These are phyloP conservation scores for Bidens hawaiensis DNA, from an alignment of 140 eudicot species.

Conservation along the genomic window DNA sequence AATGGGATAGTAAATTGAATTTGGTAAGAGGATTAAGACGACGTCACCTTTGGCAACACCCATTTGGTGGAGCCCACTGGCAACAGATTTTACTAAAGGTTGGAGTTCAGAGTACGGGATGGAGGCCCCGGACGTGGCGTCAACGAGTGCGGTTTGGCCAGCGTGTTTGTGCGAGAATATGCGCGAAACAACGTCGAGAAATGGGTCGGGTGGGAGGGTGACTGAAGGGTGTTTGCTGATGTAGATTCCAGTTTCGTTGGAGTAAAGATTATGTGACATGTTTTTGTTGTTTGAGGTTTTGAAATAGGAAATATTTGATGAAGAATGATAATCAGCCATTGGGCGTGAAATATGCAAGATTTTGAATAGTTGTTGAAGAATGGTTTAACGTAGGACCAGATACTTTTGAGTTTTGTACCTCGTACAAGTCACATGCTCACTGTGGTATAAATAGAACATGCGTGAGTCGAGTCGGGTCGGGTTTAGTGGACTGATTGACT, in stretches of 20 bases:
- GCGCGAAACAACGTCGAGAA: constrained; percentile 60
- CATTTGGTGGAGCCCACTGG: constrained; percentile 55
- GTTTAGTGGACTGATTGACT: too few relatives aligned
- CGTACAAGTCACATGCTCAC: too few relatives aligned
- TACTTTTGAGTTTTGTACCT: too few relatives aligned
- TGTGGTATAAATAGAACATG: too few relatives aligned
- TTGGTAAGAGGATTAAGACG: constrained; percentile 57
- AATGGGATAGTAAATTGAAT: constrained; percentile 62
- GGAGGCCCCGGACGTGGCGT: constrained; percentile 57
- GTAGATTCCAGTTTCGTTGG: constrained; percentile 63
- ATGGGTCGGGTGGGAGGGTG: constrained; percentile 60
- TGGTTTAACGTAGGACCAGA: too few relatives aligned
- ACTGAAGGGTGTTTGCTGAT: constrained; percentile 48
- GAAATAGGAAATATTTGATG: too few relatives aligned
- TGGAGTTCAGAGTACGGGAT: constrained; percentile 47
- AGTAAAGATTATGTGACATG: constrained; percentile 43
- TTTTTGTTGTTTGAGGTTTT: too few relatives aligned
- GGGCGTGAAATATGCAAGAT: too few relatives aligned
- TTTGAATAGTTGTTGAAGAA: too few relatives aligned
- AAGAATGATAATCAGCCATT: too few relatives aligned
- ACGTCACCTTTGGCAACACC: constrained; percentile 79
- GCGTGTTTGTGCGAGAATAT: constrained; percentile 55
- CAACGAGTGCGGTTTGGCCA: constrained; percentile 64
- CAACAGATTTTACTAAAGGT: constrained; percentile 52
- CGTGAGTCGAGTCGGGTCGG: too few relatives aligned